Base-by-base conservation (phyloP, 2,329 filamentous ascomycete genomes). In the Colletotrichum liriopes region DNA sequence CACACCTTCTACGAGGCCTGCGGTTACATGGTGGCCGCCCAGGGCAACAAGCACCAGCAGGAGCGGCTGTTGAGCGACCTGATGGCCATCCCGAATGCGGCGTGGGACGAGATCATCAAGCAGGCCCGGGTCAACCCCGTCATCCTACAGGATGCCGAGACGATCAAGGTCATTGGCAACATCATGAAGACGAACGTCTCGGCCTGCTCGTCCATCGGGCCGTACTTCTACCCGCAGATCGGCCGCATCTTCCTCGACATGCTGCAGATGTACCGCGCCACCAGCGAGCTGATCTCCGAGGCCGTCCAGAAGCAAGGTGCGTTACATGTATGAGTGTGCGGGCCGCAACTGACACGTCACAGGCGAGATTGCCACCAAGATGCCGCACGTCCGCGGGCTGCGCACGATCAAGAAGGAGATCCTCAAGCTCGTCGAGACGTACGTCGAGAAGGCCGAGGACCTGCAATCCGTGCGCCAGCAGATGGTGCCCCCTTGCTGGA, bases 101-200 rank as follows among this genome's bases (percentile, higher is more conserved):
- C 96, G 26, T 99, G 96, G 96, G 95, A 98, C 80, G 91, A 93
- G 78, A 98, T 99, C 78, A 99, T 99, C 80, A 90, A 91, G 77
- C 90, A 93, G 79, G 96, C 96, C 32, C 96, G 94, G 66, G 88
- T 93, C 73, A 92, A 98, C 80, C 94, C 96, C 0, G 89, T 91
- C 29, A 95, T 96, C 76, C 88, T 99, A 16, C 94, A 98, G 81
- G 95, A 98, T 79, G 87, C 92, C 14, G 95, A 99, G 77, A 97
- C 95, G 0, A 98, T 99, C 86, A 99, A 99, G 86, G 92, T 99
- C 76, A 95, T 99, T 74, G 96, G 96, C 76, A 99, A 99, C 84
- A 98, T 99, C 81, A 99, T 99, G 96, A 99, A 99, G 89, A 99
- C 96, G 0, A 99, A 99, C 78, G 96, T 99, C 5, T 96, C 97